A percentile compares a stretch with the other conserved stretches of the same genome.
phyloP scores from a whole-genome alignment of 23 red algal species.

The Agarophyton chilense region DNA sequence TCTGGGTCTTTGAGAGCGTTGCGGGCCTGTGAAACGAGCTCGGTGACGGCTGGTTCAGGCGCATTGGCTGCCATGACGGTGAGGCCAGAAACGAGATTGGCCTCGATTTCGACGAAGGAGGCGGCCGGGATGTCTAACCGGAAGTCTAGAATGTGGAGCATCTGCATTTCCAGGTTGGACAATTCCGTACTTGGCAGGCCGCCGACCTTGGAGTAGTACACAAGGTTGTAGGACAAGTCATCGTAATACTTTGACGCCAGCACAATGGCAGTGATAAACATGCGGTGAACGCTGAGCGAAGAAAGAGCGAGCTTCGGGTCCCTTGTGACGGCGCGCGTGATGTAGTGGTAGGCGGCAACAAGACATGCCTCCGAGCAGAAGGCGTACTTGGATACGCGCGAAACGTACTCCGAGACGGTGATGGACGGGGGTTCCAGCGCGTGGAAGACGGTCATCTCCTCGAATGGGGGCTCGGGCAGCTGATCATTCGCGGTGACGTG shows the following conservation, averaged over 20 bases:
- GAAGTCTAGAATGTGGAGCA: constrained; percentile 79
- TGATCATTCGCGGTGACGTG: constrained; percentile 15
- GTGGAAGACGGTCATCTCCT: constrained; percentile 82
- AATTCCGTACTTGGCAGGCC: constrained; percentile 76
- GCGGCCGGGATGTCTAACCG: constrained; percentile 68
- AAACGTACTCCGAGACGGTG: constrained; percentile 76
- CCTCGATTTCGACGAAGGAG: constrained; percentile 69
- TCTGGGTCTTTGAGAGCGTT: not conserved
- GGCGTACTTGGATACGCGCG: constrained; percentile 87
- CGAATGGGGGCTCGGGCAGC: constrained; percentile 20
- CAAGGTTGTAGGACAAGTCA: constrained; percentile 88
- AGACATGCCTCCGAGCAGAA: constrained; percentile 91
- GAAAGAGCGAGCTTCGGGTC: constrained; percentile 66
- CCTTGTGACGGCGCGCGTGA: constrained; percentile 33
- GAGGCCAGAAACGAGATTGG: not conserved
- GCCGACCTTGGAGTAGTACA: constrained; percentile 91
- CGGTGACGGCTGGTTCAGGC: not conserved
- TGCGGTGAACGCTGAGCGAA: constrained; percentile 77
- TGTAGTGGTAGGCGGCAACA: constrained; percentile 79
- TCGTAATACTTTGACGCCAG: constrained; percentile 93
- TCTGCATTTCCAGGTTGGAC: constrained; percentile 78
- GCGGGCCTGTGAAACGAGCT: not conserved
- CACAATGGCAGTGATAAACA: constrained; percentile 87
- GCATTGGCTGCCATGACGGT: not conserved
- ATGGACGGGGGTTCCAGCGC: constrained; percentile 80